Evolutionary conservation across 2,329 filamentous ascomycete species (phyloP), one percentile per base, ranked within the genome.

Genomic region (Hypoxylon sp.): DNA sequence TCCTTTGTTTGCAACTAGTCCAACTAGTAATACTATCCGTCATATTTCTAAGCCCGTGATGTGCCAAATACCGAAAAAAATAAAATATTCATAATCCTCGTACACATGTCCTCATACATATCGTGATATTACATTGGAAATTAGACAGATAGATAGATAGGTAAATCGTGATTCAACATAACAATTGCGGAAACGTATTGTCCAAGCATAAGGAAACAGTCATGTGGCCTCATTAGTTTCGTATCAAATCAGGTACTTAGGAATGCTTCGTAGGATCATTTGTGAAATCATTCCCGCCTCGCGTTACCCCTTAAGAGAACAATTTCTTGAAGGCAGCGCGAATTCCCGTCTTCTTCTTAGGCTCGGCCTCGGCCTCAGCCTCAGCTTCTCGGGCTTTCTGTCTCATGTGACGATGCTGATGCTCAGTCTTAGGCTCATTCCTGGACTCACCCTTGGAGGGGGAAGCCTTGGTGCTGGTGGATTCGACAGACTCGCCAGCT

Each of bases 241-340:
- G 41, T 30, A 50, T 36, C 7, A 45, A 30, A 15, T 44, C 25
- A n/a, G n/a, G n/a, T n/a, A n/a, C n/a, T n/a, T n/a, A n/a, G n/a
- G n/a, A 26, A 19, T 29, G 43, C 15, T 26, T 50, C 49, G 25
- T 56, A 25, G 21, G 5, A 6, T 25, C 19, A 23, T 19, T 26
- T 21, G 3, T 15, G n/a, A n/a, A n/a, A n/a, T n/a, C n/a, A n/a
- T n/a, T n/a, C n/a, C n/a, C n/a, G n/a, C n/a, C n/a, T n/a, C n/a
- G n/a, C n/a, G n/a, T n/a, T 4, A 13, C 26, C 15, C 19, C 16
- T 25, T 55, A 70, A n/a, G 57, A 62, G 46, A 75, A 74, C 7
- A 75, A 21, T 52, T 66, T 71, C 65, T 71, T 75, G 26, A 74
- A 66, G n/a, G 67, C 60, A 6, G 65, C 69, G 51, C 67, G 69